Conservation (phyloP, 139 green algal species). For the Picochlorum sp. region DNA sequence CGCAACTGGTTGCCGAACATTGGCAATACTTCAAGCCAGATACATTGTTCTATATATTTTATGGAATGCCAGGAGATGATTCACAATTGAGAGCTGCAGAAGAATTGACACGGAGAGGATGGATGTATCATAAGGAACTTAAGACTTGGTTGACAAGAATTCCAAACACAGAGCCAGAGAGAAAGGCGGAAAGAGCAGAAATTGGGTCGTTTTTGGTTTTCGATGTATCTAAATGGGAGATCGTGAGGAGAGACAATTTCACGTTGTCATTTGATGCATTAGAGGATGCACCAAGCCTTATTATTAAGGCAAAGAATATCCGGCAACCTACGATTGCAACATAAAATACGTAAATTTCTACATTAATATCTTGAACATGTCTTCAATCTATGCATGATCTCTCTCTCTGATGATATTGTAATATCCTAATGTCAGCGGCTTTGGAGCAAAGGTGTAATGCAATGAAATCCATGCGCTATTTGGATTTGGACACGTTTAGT, state of each 20-base stretch:
- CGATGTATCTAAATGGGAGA: conserved; percentile 76
- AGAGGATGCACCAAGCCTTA: conserved; percentile 38
- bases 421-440: no score
- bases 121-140: conserved; percentile 75
- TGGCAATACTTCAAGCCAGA: conserved; percentile 93
- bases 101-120: conserved; percentile 77
- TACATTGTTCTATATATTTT: conserved; percentile 98
- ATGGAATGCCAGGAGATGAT: conserved; percentile 71
- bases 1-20: conserved; percentile 71
- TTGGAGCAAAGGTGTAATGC: no score
- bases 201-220: conserved; percentile 89
- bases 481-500: background rate
- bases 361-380: no score
- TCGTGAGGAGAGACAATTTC: conserved; percentile 60
- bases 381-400: no score
- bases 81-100: conserved; percentile 88
- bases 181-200: conserved; percentile 75
- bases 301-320: background rate
- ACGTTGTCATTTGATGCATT: conserved; percentile 46
- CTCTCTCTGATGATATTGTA: no score
- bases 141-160: conserved; percentile 78
- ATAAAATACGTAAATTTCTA: background rate
- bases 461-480: no score
- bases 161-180: conserved; percentile 56
- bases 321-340: background rate